Evolutionary conservation across 306 rosid species (phyloP).

Genomic region (Cucumis hystrix): DNA sequence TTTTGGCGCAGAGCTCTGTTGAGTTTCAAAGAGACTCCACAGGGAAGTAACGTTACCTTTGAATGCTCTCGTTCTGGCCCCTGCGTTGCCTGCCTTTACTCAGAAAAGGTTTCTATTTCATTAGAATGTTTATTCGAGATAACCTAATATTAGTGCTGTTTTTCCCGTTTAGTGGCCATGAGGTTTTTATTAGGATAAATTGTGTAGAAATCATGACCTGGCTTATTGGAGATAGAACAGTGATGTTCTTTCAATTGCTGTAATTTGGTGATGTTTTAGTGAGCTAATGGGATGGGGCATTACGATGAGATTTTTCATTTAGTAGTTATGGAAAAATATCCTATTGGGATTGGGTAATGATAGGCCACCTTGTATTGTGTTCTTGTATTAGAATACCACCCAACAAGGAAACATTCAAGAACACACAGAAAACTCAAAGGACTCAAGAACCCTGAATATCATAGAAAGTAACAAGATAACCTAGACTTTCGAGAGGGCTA

Average conservation of each 20-base stretch:
- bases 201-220: background rate
- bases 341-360: background rate
- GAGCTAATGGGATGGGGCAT: background rate
- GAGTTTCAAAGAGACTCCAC: conserved; percentile 55
- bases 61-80: conserved; percentile 95
- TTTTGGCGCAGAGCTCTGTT: conserved; percentile 46
- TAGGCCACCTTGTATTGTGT: background rate
- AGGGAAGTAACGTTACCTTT: conserved; percentile 56
- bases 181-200: background rate
- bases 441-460: no score
- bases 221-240: background rate
- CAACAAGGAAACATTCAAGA: no score
- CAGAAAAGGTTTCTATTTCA: conserved; percentile 53
- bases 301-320: background rate
- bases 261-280: background rate
- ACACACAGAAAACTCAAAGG: no score
- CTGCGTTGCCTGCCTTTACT: conserved; percentile 71
- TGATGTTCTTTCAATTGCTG: background rate
- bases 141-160: background rate
- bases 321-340: background rate
- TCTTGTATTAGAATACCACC: no score
- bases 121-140: background rate
- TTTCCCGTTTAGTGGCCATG: background rate
- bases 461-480: no score
- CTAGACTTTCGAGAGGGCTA: no score